phyloP scores from a whole-genome alignment of 2,329 filamentous ascomycete genomes.

The Colletotrichum sp. region DNA sequence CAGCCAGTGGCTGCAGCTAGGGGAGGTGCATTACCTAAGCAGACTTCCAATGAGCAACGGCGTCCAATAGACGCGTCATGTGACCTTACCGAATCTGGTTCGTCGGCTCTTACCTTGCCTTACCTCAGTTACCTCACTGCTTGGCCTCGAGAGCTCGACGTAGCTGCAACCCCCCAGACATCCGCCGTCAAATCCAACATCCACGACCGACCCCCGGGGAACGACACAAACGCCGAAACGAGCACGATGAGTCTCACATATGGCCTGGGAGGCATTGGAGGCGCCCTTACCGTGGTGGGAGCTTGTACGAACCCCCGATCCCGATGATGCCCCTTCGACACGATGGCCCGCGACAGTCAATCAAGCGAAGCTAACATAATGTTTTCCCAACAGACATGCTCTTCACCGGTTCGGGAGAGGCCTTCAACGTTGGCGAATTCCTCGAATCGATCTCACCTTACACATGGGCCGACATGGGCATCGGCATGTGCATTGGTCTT shows the following conservation, averaged over 20 bases:
- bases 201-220: slow-evolving; percentile 15
- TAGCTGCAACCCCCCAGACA: slow-evolving; percentile 21
- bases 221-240: slow-evolving; percentile 28
- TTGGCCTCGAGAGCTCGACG: slow-evolving; percentile 20
- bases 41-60: neutral
- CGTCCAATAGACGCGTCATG: slow-evolving; percentile 32
- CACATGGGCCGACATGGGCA: slow-evolving; percentile 89
- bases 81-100: slow-evolving; percentile 36
- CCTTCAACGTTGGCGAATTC: slow-evolving; percentile 96
- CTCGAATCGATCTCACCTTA: slow-evolving; percentile 94
- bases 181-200: slow-evolving; percentile 8
- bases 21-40: neutral
- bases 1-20: neutral
- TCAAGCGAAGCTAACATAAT: slow-evolving; percentile 2
- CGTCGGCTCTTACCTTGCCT: neutral
- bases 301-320: slow-evolving; percentile 67
- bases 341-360: neutral
- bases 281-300: slow-evolving; percentile 76
- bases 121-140: slow-evolving; percentile 17
- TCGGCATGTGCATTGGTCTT: slow-evolving; percentile 91
- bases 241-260: slow-evolving; percentile 74
- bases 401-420: slow-evolving; percentile 94
- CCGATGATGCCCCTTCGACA: slow-evolving; percentile 1
- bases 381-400: slow-evolving; percentile 81
- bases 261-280: slow-evolving; percentile 70